Evolutionary conservation across 1,139 yeast genomes (phyloP), one percentile per base, ranked within the genome.

Genomic region (Nakaseomyces sp.): DNA sequence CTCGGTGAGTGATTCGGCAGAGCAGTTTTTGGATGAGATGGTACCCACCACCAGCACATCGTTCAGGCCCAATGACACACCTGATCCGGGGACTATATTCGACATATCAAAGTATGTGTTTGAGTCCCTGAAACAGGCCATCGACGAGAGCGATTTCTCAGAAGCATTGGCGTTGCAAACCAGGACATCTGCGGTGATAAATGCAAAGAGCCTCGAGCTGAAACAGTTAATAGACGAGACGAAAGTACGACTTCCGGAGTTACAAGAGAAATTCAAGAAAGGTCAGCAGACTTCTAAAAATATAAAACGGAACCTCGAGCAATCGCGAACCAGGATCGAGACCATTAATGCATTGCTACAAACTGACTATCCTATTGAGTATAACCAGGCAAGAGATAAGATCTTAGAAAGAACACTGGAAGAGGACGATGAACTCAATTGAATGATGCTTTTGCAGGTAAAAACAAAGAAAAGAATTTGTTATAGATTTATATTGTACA

Each of bases 161-260:
- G 58, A 57, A 29, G 52, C 63, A 4, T 41, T 60, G 15, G 53
- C 63, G 2, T 42, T 56, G 20, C 65, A 61, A 38, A 52, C 64
- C 18, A 60, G 57, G 45, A 58, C 62, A 1, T 60, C 65, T 9
- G 65, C 63, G 2, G 44, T 53, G 15, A 52, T 61, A 16, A 61
- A 61, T 44, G 51, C 59, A 12, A 58, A 57, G 38, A 58, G 62
- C 43, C 41, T 58, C 26, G 63, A 58, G 41, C 47, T 61, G 29
- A 57, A 55, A 33, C 54, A 54, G 29, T 44, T 60, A 33, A 50
- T 57, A 12, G 51, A 53, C 19, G 49, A 54, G 18, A 48, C 60
- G 4, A 55, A 50, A 24, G 46, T 38, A 13, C 50, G 45, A 29
- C 41, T 60, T 25, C 25, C 17, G 19, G 35, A 44, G 13, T 48